Evolutionary conservation across 164 flowering plant species (phyloP).

Genomic region (Tinospora cordifolia): DNA sequence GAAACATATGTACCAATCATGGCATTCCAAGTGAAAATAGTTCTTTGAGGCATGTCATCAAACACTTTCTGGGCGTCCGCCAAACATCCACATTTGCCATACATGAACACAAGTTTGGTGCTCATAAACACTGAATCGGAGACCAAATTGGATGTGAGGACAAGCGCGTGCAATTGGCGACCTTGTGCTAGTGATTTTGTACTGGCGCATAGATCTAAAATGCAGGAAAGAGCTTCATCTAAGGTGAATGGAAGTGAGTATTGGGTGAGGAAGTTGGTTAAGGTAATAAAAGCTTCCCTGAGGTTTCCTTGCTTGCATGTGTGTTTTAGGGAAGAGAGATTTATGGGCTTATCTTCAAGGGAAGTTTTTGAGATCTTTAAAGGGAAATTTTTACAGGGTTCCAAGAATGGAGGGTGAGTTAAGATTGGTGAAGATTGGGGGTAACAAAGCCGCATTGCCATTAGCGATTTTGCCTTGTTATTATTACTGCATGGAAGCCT

Average conservation of each 20-base stretch:
- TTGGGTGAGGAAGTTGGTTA: constrained; percentile 21
- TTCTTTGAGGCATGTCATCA: constrained; percentile 52
- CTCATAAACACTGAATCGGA: constrained; percentile 39
- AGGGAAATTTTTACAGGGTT: constrained; percentile 19
- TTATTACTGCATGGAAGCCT: constrained; percentile 11
- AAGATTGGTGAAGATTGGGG: constrained; percentile 7
- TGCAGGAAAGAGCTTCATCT: constrained; percentile 38
- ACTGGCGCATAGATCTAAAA: constrained; percentile 58
- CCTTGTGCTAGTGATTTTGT: constrained; percentile 40
- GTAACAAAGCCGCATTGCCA: constrained; percentile 12
- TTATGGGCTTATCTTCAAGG: constrained; percentile 13
- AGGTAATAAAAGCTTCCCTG: constrained; percentile 37
- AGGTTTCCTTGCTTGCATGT: constrained; percentile 34
- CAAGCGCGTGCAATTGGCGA: constrained; percentile 61
- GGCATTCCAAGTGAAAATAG: constrained; percentile 75
- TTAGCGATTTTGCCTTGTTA: constrained; percentile 13
- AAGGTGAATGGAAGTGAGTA: constrained; percentile 15
- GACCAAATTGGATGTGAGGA: constrained; percentile 26
- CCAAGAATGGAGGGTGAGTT: constrained; percentile 5
- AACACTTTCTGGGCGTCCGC: constrained; percentile 48
- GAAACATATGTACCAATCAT: constrained; percentile 66
- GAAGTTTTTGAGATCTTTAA: constrained; percentile 14
- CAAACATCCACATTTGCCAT: constrained; percentile 59
- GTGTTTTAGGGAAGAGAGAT: constrained; percentile 22
- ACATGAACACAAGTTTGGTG: constrained; percentile 68